Conservation (phyloP, 2,329 filamentous ascomycete species). For the Bipolaris bicolor region DNA sequence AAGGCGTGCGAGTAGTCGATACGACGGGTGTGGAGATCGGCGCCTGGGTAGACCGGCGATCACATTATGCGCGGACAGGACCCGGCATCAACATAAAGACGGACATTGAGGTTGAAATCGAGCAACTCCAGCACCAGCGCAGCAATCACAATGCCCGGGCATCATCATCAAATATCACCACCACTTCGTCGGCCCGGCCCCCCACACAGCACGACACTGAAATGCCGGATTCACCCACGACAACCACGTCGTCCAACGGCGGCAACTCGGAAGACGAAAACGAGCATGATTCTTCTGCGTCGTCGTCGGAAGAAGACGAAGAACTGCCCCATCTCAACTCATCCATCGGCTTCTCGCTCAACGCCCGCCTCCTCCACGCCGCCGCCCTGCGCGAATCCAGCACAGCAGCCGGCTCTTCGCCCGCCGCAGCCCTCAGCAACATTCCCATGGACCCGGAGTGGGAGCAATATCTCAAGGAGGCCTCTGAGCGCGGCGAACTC, state of each 20-base stretch:
- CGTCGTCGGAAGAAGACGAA: conserved; percentile 1
- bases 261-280: conserved; percentile 6
- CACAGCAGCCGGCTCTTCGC: conserved; percentile 49
- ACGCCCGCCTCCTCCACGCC: conserved; percentile 68
- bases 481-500: conserved; percentile 64
- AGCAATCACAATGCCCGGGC: neutral
- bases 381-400: conserved; percentile 63
- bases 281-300: conserved; percentile 6
- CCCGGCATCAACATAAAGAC: conserved; percentile 51
- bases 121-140: conserved; percentile 24
- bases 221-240: conserved; percentile 15
- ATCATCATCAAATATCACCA: neutral
- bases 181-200: neutral
- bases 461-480: conserved; percentile 77
- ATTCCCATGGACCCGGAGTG: conserved; percentile 72
- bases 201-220: conserved; percentile 12
- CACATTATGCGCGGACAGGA: conserved; percentile 1
- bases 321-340: conserved; percentile 34
- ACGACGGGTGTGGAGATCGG: conserved; percentile 73
- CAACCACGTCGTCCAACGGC: neutral
- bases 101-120: conserved; percentile 51
- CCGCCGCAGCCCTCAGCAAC: conserved; percentile 55
- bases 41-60: conserved; percentile 60
- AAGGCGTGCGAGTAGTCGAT: conserved; percentile 71
- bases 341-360: conserved; percentile 65